phyloP scores from a whole-genome alignment of 202 grass and related monocot species.

The Setaria viridis region DNA sequence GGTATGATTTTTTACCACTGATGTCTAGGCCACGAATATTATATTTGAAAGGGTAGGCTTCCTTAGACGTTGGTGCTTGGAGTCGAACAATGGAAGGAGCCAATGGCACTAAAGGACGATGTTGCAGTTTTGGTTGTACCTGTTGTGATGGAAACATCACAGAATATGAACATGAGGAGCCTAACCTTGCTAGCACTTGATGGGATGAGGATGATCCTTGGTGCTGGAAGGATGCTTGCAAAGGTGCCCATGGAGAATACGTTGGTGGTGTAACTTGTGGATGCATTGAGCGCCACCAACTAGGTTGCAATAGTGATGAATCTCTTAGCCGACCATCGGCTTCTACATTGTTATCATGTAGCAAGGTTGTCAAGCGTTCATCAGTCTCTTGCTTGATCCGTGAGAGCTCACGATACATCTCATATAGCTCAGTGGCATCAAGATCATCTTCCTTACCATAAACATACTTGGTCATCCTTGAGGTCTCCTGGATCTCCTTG shows the following conservation, averaged over 20 bases:
- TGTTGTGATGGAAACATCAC: neutral
- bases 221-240: neutral
- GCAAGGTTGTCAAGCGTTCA: neutral
- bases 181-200: neutral
- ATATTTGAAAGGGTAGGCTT: neutral
- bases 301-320: neutral
- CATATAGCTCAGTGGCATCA: constrained; percentile 21
- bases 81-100: neutral
- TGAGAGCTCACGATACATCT: constrained; percentile 24
- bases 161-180: neutral
- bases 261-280: too few relatives aligned
- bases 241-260: neutral
- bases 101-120: neutral
- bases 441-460: constrained; percentile 36
- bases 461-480: neutral
- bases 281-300: neutral
- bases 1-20: neutral
- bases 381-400: neutral
- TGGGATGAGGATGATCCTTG: neutral
- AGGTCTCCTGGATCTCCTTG: neutral
- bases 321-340: neutral
- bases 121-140: neutral
- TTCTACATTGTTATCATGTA: neutral
- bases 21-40: neutral
- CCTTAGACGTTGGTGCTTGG: neutral